Evolutionary conservation across 192 early-diverging fungal species (phyloP).

Genomic region (Pilaira anomala): DNA sequence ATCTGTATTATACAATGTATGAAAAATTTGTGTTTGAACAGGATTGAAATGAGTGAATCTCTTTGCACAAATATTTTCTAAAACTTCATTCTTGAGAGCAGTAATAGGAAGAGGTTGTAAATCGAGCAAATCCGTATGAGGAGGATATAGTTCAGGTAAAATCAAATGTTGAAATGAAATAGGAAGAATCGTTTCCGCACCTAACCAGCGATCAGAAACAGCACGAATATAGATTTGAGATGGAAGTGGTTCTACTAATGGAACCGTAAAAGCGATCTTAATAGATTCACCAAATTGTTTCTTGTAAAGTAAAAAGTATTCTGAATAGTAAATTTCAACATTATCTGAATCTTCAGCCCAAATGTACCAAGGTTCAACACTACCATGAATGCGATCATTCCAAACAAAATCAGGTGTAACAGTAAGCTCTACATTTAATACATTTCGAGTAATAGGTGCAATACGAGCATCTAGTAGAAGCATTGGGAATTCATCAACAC

Average conservation of each 20-base stretch:
- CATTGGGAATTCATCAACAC: constrained; percentile 83
- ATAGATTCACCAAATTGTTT: constrained; percentile 65
- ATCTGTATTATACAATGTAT: constrained; percentile 85
- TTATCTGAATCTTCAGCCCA: constrained; percentile 93
- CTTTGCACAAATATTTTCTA: constrained; percentile 82
- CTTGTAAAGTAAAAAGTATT: constrained; percentile 81
- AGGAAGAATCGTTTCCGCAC: constrained; percentile 78
- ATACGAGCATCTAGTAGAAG: constrained; percentile 77
- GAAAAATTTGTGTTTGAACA: constrained; percentile 98
- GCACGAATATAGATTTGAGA: constrained; percentile 91
- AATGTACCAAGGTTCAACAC: constrained; percentile 91
- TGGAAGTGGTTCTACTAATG: constrained; percentile 87
- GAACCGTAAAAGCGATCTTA: constrained; percentile 83
- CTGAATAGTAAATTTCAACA: constrained; percentile 88
- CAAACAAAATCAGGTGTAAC: constrained; percentile 88
- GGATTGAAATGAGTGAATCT: constrained; percentile 98
- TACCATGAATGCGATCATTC: constrained; percentile 92
- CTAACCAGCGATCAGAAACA: constrained; percentile 94
- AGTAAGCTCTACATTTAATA: constrained; percentile 79
- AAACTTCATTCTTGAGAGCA: constrained; percentile 73
- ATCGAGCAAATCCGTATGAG: constrained; percentile 89
- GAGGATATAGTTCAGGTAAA: constrained; percentile 80
- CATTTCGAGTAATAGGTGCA: constrained; percentile 91
- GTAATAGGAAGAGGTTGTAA: constrained; percentile 88
- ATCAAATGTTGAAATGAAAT: constrained; percentile 92